phyloP scores from a whole-genome alignment of 108 stramenopile species.

The Cyclotella atomus region DNA sequence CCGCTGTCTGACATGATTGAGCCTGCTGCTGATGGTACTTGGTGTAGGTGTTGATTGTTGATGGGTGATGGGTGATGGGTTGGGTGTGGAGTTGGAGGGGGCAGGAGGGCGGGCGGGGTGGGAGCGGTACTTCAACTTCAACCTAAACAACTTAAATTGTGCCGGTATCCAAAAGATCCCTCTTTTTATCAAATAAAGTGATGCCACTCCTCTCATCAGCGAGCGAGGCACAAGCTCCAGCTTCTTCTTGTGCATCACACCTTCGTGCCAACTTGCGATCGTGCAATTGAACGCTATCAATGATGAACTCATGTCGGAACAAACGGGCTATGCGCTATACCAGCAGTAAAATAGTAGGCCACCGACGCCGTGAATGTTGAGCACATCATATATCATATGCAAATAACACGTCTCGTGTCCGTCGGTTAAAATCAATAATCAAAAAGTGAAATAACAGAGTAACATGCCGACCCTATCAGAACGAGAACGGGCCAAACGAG shows the following conservation, averaged over 20 bases:
- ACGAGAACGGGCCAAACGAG: constrained; percentile 37
- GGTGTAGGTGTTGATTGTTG: background rate
- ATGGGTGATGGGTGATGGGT: background rate
- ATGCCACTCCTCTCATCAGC: background rate
- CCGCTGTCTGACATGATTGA: background rate
- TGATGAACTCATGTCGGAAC: too few relatives aligned
- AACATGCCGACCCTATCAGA: constrained; percentile 26
- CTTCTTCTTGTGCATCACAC: too few relatives aligned
- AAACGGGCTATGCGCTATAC: too few relatives aligned
- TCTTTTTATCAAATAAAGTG: constrained; percentile 1
- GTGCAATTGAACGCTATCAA: too few relatives aligned
- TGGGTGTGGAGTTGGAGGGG: background rate
- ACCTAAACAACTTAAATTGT: background rate
- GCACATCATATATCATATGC: too few relatives aligned
- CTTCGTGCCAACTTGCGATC: too few relatives aligned
- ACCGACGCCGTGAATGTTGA: too few relatives aligned
- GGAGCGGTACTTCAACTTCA: background rate
- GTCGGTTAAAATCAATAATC: background rate
- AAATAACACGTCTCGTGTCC: too few relatives aligned
- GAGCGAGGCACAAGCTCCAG: background rate
- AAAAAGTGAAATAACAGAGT: background rate
- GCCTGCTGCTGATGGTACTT: background rate
- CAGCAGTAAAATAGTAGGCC: too few relatives aligned
- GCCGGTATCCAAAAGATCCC: too few relatives aligned
- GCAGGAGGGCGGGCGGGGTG: background rate